phyloP scores from a whole-genome alignment of 2,329 filamentous ascomycete species.

The Venturia nashicola region DNA sequence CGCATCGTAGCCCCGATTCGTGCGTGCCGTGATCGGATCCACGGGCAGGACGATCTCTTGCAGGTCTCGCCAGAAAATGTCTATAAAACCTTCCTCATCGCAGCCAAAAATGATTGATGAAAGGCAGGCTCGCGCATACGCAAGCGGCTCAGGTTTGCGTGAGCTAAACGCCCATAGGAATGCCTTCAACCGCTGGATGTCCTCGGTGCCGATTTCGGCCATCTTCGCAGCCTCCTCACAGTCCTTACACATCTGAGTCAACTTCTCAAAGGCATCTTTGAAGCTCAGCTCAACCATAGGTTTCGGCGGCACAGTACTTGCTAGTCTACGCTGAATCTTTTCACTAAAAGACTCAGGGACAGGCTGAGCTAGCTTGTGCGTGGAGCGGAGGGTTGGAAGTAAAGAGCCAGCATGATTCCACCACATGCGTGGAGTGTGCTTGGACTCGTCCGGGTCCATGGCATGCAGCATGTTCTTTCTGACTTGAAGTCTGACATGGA shows the following conservation, averaged over 20 bases:
- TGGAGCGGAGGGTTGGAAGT: constrained; percentile 45
- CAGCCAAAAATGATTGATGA: constrained; percentile 63
- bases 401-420: constrained; percentile 26
- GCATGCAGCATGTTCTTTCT: constrained; percentile 50
- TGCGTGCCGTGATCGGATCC: constrained; percentile 56
- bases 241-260: constrained; percentile 55
- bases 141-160: constrained; percentile 67
- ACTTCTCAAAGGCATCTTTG: constrained; percentile 56
- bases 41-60: constrained; percentile 61
- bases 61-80: constrained; percentile 75
- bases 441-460: constrained; percentile 24
- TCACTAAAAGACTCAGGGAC: constrained; percentile 75
- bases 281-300: constrained; percentile 72
- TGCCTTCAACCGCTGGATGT: constrained; percentile 25
- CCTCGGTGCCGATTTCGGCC: constrained; percentile 1
- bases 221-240: constrained; percentile 41
- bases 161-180: constrained; percentile 65
- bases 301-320: constrained; percentile 84
- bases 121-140: constrained; percentile 71
- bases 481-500: constrained; percentile 54
- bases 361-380: constrained; percentile 48
- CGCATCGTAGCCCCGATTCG: constrained; percentile 62
- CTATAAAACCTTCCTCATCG: constrained; percentile 56
- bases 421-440: constrained; percentile 9
- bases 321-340: constrained; percentile 81